Evolutionary conservation across 225 moss, liverwort and hornwort genomes (phyloP).

Genomic region (Asterella californica): DNA sequence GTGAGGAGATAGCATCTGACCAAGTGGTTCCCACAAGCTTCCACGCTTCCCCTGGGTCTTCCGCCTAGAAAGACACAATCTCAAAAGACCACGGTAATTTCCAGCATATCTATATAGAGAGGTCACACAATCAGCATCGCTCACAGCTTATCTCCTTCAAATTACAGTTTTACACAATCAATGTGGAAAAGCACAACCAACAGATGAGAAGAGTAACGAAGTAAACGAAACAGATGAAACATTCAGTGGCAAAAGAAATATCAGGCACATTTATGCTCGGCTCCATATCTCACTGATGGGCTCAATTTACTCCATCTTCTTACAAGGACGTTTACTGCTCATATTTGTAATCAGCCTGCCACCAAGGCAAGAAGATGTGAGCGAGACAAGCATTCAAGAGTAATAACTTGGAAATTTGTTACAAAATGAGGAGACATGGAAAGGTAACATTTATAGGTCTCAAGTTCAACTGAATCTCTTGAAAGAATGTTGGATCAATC

Average conservation of each 20-base stretch:
- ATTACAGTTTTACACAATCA: background rate
- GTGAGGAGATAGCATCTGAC: background rate
- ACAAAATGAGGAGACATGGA: constrained; percentile 7
- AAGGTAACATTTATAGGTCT: background rate
- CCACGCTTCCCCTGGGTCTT: constrained; percentile 9
- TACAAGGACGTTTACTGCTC: constrained; percentile 22
- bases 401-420: background rate
- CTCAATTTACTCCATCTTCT: constrained; percentile 21
- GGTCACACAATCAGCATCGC: background rate
- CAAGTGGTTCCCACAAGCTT: constrained; percentile 3
- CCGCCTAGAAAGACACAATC: constrained; percentile 20
- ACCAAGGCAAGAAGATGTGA: constrained; percentile 25
- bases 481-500: background rate
- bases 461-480: constrained; percentile 4
- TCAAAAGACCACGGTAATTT: constrained; percentile 13
- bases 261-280: background rate
- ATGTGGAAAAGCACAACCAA: background rate
- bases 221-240: background rate
- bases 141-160: background rate
- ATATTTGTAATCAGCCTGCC: constrained; percentile 24
- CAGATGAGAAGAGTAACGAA: background rate
- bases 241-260: background rate
- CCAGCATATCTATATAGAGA: background rate
- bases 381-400: constrained; percentile 3
- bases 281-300: constrained; percentile 24